Percentiles rank a stretch among this genome's conserved stretches.
Conservation (phyloP, 176 grass and related monocot species). For the Ensete ventricosum region DNA sequence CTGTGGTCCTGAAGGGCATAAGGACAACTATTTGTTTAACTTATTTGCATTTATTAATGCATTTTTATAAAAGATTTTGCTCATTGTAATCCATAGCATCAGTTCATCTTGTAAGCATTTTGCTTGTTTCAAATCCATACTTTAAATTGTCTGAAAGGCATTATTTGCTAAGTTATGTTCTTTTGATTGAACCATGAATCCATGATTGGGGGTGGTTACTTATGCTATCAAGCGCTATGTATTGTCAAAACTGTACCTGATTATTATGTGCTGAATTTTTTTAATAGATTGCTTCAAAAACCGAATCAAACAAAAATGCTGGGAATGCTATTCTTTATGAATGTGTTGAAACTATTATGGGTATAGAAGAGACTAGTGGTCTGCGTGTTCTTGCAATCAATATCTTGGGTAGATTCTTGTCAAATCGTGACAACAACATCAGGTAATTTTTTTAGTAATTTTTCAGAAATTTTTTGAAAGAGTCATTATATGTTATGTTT, state of each 20-base stretch:
- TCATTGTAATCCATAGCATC: too few species aligned
- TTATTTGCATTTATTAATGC: too few species aligned
- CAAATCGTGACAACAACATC: constrained; percentile 98
- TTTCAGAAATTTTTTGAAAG: background rate
- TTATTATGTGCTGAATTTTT: constrained; percentile 11
- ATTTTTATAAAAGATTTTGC: too few species aligned
- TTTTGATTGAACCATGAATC: background rate
- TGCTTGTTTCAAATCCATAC: too few species aligned
- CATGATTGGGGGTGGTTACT: background rate
- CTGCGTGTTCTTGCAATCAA: constrained; percentile 90
- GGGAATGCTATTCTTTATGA: constrained; percentile 98
- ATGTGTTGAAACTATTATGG: constrained; percentile 99
- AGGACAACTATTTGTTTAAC: too few species aligned
- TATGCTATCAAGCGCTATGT: background rate
- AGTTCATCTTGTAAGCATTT: too few species aligned
- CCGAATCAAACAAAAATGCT: constrained; percentile 92
- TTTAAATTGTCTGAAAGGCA: too few species aligned
- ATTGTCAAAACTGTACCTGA: background rate
- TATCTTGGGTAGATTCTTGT: constrained; percentile 95
- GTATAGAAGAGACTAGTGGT: constrained; percentile 90
- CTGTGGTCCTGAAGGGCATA: too few species aligned
- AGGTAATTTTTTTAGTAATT: constrained; percentile 44
- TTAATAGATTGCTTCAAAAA: constrained; percentile 94
- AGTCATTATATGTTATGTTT: background rate
- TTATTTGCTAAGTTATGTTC: background rate